Evolutionary conservation across 2,329 filamentous ascomycete species (phyloP).

Genomic region (Penicillium sp.): DNA sequence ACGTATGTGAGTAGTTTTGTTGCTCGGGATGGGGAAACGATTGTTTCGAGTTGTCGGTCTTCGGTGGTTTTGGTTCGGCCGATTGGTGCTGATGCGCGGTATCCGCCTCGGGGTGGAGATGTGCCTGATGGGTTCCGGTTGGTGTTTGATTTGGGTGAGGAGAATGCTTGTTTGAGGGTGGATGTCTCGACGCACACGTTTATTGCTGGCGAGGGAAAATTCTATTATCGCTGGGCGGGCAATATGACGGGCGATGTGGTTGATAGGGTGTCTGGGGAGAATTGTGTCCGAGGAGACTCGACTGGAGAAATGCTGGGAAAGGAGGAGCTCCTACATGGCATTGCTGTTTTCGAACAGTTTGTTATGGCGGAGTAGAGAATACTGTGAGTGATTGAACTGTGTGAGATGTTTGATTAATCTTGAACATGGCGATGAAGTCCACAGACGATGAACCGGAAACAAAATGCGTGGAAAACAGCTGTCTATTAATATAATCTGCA

Average conservation of each 20-base stretch:
- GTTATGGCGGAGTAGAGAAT: constrained; percentile 7
- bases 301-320: too few species aligned
- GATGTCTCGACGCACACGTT: constrained; percentile 9
- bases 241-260: constrained; percentile 11
- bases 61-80: constrained; percentile 13
- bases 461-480: too few species aligned
- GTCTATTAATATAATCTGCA: too few species aligned
- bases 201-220: constrained; percentile 12
- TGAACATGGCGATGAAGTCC: too few species aligned
- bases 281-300: too few species aligned
- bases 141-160: constrained; percentile 13
- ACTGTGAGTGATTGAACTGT: too few species aligned
- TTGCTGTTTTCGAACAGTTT: constrained; percentile 26
- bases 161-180: constrained; percentile 6
- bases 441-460: too few species aligned
- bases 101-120: constrained; percentile 18
- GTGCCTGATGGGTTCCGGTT: constrained; percentile 13
- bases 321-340: constrained; percentile 16
- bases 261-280: not conserved
- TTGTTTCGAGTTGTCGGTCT: constrained; percentile 24
- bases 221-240: constrained; percentile 24
- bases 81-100: constrained; percentile 7
- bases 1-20: constrained; percentile 30
- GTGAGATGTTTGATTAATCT: too few species aligned
- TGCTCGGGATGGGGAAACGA: constrained; percentile 24